Evolutionary conservation across 2,329 filamentous ascomycete genomes (phyloP).

Genomic region (Penicillium occitanis): DNA sequence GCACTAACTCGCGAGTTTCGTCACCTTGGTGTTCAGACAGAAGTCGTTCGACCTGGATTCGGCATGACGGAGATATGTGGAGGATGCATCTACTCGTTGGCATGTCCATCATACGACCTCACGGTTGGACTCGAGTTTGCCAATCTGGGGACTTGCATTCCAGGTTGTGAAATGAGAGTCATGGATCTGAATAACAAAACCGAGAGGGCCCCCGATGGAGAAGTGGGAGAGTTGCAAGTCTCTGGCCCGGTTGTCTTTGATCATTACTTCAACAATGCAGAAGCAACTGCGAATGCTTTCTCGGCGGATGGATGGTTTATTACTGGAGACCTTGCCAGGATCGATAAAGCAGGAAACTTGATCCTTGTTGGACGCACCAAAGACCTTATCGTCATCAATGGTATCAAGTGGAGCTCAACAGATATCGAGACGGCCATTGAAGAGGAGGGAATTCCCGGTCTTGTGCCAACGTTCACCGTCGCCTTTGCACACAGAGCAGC

Average conservation of each 20-base stretch:
- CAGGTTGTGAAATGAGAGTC: not conserved
- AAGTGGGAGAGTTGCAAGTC: constrained; percentile 18
- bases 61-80: constrained; percentile 14
- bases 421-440: constrained; percentile 42
- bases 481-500: constrained; percentile 38
- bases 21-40: not conserved
- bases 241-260: constrained; percentile 24
- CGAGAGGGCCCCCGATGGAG: not conserved
- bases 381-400: constrained; percentile 44
- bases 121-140: constrained; percentile 5
- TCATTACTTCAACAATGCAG: constrained; percentile 25
- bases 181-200: not conserved
- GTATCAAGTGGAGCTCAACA: constrained; percentile 37
- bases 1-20: not conserved
- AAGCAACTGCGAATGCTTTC: constrained; percentile 24
- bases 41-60: constrained; percentile 10
- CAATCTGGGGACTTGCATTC: not conserved
- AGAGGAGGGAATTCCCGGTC: constrained; percentile 28
- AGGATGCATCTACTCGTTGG: not conserved
- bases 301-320: constrained; percentile 29
- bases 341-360: constrained; percentile 41
- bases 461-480: constrained; percentile 30
- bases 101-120: not conserved
- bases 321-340: constrained; percentile 26
- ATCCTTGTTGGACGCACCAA: constrained; percentile 42